phyloP scores from a whole-genome alignment of 768 basidiomycete species.

The Termitomyces sp. region DNA sequence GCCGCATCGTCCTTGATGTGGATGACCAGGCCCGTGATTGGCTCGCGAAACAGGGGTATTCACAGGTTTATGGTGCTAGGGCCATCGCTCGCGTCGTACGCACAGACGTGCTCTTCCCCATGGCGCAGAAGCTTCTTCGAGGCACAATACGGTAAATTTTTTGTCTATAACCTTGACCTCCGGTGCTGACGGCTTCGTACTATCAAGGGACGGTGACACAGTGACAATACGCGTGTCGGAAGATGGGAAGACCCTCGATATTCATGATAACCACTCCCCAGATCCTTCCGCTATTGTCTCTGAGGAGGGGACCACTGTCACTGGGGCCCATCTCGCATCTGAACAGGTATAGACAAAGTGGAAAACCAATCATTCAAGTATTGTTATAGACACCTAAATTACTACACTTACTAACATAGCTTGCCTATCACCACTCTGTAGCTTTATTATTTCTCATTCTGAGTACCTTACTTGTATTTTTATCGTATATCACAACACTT shows the following conservation, averaged over 20 bases:
- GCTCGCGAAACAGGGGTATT: slow-evolving; percentile 78
- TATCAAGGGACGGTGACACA: slow-evolving; percentile 59
- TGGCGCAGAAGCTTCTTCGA: slow-evolving; percentile 75
- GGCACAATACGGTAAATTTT: slow-evolving; percentile 70
- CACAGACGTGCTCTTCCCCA: slow-evolving; percentile 75
- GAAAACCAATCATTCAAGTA: not conserved
- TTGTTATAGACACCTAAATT: not conserved
- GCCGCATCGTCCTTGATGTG: slow-evolving; percentile 71
- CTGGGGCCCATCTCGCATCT: not conserved
- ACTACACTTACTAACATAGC: not conserved
- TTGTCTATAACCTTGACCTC: not conserved
- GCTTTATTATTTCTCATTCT: not conserved
- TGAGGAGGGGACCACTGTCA: not conserved
- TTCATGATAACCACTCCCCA: slow-evolving; percentile 59
- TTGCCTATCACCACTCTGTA: not conserved
- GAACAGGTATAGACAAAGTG: not conserved
- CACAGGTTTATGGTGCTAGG: slow-evolving; percentile 81
- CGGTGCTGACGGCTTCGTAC: not conserved
- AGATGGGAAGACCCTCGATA: slow-evolving; percentile 42
- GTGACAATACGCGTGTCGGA: slow-evolving; percentile 50
- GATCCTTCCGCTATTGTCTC: slow-evolving; percentile 34
- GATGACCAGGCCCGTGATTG: slow-evolving; percentile 57
- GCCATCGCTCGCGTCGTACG: slow-evolving; percentile 86
- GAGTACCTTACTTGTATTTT: not conserved
- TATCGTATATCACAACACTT: too few species aligned